Evolutionary conservation across 2,329 filamentous ascomycete species (phyloP), one percentile per base, ranked within the genome.

Genomic region (Magnaporthiopsis poae): DNA sequence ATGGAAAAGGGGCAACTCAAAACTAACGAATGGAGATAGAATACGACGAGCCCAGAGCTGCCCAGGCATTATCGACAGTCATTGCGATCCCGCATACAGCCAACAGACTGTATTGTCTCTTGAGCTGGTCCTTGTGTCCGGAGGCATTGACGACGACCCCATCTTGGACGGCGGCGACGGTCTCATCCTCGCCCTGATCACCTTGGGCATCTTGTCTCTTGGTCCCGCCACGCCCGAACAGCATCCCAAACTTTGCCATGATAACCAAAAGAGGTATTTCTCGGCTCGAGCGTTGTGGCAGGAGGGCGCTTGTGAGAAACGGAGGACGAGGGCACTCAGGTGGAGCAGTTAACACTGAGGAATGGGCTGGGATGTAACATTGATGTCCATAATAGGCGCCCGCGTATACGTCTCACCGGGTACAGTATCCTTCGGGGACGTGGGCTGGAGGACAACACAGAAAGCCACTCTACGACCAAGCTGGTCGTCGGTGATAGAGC

Each of bases 1-100:
- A 25, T 61, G 27, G 18, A 5, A 29, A 2, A 11, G 60, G 60
- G 60, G 9, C 31, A 3, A 11, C 25, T 31, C 27, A 61, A 15
- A 27, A 69, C 78, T 72, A 74, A 80, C 78, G 74, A 59, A 84
- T 80, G 5, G 80, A 81, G 62, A 86, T 78, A 5, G 81, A 82
- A 59, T 88, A 80, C 65, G 85, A 86, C 15, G 86, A 86, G 66
- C 85, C 86, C 67, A 88, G 76, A 7, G 86, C 84, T 66, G 86
- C 81, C 86, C 86, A 89, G 25, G 86, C 86, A 71, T 87, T 88
- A 73, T 87, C 86, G 31, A 87, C 84, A 1, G 85, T 88, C 64
- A 88, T 75, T 0, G 84, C 86, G 62, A 86, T 79, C 31, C 84
- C 85, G 65, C 85, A 84, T 60, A 88, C 82, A 64, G 82, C 83